phyloP scores from a whole-genome alignment of 2,329 filamentous ascomycete species.

The Basipetospora sp. region DNA sequence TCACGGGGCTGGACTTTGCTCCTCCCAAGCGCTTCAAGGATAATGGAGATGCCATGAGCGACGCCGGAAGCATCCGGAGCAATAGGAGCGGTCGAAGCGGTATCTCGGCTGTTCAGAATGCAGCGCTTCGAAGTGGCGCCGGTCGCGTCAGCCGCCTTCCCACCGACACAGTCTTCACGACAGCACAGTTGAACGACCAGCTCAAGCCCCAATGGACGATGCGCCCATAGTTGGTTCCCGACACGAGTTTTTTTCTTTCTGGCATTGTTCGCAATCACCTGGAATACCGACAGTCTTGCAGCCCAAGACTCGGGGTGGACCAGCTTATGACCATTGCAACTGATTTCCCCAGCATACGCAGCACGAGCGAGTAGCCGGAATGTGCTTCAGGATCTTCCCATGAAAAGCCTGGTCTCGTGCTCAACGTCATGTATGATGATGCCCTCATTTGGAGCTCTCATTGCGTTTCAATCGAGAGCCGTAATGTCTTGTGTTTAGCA shows the following conservation, averaged over 20 bases:
- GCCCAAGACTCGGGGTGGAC: no score
- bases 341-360: no score
- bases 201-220: constrained; percentile 35
- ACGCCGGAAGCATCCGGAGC: constrained; percentile 50
- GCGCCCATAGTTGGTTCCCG: constrained; percentile 1
- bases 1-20: constrained; percentile 68
- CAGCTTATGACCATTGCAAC: no score
- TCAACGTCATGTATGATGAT: background rate
- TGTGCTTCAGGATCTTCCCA: no score
- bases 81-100: constrained; percentile 58
- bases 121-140: constrained; percentile 65
- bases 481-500: background rate
- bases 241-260: background rate
- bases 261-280: no score
- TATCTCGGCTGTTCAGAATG: constrained; percentile 54
- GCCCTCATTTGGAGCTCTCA: background rate
- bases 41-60: constrained; percentile 39
- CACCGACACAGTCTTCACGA: constrained; percentile 65
- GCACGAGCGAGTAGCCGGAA: no score
- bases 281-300: no score
- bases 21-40: constrained; percentile 62
- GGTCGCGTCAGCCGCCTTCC: constrained; percentile 78
- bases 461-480: background rate
- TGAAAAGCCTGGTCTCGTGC: no score
- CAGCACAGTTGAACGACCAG: constrained; percentile 46